phyloP scores from a whole-genome alignment of 371 early-diverging fungal species.

The Mucor velutinosus region DNA sequence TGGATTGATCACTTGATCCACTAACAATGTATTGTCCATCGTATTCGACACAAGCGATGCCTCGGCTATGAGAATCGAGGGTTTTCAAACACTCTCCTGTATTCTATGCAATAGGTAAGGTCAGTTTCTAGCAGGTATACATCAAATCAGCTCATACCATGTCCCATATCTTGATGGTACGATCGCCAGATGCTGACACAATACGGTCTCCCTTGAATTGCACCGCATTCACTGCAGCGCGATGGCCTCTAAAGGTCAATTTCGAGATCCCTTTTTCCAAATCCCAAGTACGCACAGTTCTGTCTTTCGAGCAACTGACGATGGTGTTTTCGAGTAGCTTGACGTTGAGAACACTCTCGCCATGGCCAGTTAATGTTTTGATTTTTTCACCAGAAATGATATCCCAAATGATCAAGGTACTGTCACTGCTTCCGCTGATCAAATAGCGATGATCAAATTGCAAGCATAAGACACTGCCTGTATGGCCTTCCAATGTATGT shows the following conservation, averaged over 20 bases:
- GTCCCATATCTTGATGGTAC: slow-evolving; percentile 81
- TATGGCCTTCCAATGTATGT: slow-evolving; percentile 72
- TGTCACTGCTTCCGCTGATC: slow-evolving; percentile 86
- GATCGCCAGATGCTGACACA: slow-evolving; percentile 85
- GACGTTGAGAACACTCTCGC: slow-evolving; percentile 70
- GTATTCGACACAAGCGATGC: slow-evolving; percentile 94
- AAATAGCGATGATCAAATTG: slow-evolving; percentile 76
- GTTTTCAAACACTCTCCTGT: slow-evolving; percentile 63
- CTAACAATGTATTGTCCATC: slow-evolving; percentile 91
- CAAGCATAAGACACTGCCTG: slow-evolving; percentile 81
- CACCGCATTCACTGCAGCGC: slow-evolving; percentile 82
- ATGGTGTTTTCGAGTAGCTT: slow-evolving; percentile 65
- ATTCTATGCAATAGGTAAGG: slow-evolving; percentile 10
- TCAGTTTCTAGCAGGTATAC: too few species aligned
- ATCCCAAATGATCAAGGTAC: slow-evolving; percentile 79
- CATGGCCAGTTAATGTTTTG: slow-evolving; percentile 63
- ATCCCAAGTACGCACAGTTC: slow-evolving; percentile 82
- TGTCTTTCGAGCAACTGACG: slow-evolving; percentile 88
- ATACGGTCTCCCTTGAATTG: slow-evolving; percentile 61
- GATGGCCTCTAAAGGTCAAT: slow-evolving; percentile 63
- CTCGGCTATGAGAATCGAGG: slow-evolving; percentile 71
- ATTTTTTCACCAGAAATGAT: slow-evolving; percentile 67
- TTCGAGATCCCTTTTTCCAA: slow-evolving; percentile 63
- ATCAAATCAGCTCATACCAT: slow-evolving; percentile 15
- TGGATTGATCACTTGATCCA: slow-evolving; percentile 95